Base-by-base conservation (phyloP, 176 grass and related monocot species). In the Avena sativa region DNA sequence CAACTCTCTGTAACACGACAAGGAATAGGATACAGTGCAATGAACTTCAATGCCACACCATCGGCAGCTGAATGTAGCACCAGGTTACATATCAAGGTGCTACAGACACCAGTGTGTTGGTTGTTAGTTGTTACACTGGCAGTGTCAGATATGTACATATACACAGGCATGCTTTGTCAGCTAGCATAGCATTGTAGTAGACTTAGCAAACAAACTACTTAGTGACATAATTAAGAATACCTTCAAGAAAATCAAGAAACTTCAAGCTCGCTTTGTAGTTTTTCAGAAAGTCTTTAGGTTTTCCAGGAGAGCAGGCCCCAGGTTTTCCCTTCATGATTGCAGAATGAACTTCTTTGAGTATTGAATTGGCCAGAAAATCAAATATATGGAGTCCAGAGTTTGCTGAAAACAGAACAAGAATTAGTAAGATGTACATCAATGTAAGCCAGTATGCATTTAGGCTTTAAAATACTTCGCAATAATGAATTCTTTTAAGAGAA, bases 351-450 rank as follows among this genome's bases (percentile, higher is more conserved):
- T 99, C 97, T 82, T 96, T 99, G 63, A 99, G 83, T 87, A 99
- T 93, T 62, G 97, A 96, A 92, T 99, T 99, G 30, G 92, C 94
- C 80, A 99, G 83, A 89, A 99, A 99, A 89, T 96, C 83, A 93
- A 99, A 99, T 88, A 99, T 89, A 93, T 99, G 97, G 67, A 99
- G 89, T 71, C 94, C 97, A 71, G 97, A 99, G 86, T 99, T 99
- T 87, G 81, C 97, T 99, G 91, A 71, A 91, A 91, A 91, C 63
- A 21, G 73, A 12, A 68, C 26, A 20, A 85, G 36, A 84, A 40
- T 20, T 50, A 76, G 50, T 60, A 86, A 93, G 71, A 80, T 85
- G 25, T 52, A 25, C 40, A 74, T 55, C 66, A 89, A 84, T 71
- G 36, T 38, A 55, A 65, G 32, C n/a, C 25, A 50, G 70, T 23